These are phyloP conservation scores for Cryptococcus maquisensis DNA, from an alignment of 1,284 basidiomycete species.

Conservation along the genomic window DNA sequence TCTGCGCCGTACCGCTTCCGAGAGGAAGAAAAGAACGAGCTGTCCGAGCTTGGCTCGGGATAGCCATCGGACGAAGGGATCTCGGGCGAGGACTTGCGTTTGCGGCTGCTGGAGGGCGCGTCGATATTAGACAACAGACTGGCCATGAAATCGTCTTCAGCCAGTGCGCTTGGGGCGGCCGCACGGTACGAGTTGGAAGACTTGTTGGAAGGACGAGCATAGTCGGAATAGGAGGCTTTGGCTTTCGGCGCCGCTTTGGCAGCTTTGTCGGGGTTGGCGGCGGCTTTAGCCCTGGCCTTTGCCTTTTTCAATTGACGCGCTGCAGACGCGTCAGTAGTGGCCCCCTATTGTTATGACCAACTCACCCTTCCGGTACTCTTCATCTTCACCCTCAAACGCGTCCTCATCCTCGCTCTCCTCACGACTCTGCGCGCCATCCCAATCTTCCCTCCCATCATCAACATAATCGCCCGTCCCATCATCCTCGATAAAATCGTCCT, in stretches of 20 bases:
- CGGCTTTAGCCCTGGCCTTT: slow-evolving; percentile 26
- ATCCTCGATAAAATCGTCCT: slow-evolving; percentile 93
- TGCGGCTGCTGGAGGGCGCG: slow-evolving; percentile 52
- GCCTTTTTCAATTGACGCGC: slow-evolving; percentile 39
- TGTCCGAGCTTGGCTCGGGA: slow-evolving; percentile 46
- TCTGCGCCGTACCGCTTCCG: slow-evolving; percentile 34
- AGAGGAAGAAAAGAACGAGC: slow-evolving; percentile 51
- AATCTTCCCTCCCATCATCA: slow-evolving; percentile 95
- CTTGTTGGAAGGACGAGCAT: slow-evolving; percentile 49
- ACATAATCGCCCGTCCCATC: slow-evolving; percentile 90
- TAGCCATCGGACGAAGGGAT: slow-evolving; percentile 37
- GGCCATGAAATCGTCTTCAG: slow-evolving; percentile 83
- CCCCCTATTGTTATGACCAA: background rate
- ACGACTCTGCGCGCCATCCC: slow-evolving; percentile 56
- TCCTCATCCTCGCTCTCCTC: slow-evolving; percentile 49
- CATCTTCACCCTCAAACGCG: slow-evolving; percentile 48
- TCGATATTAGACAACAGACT: slow-evolving; percentile 56
- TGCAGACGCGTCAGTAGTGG: slow-evolving; percentile 6
- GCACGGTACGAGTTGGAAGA: slow-evolving; percentile 7
- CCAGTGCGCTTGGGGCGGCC: slow-evolving; percentile 62
- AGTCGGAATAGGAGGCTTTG: slow-evolving; percentile 47
- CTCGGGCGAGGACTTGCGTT: slow-evolving; percentile 67
- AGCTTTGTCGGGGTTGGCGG: slow-evolving; percentile 15
- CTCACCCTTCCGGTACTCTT: slow-evolving; percentile 42
- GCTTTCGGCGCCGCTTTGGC: slow-evolving; percentile 49